phyloP scores from a whole-genome alignment of 1,139 yeast species.

The Taphrina pruni region DNA sequence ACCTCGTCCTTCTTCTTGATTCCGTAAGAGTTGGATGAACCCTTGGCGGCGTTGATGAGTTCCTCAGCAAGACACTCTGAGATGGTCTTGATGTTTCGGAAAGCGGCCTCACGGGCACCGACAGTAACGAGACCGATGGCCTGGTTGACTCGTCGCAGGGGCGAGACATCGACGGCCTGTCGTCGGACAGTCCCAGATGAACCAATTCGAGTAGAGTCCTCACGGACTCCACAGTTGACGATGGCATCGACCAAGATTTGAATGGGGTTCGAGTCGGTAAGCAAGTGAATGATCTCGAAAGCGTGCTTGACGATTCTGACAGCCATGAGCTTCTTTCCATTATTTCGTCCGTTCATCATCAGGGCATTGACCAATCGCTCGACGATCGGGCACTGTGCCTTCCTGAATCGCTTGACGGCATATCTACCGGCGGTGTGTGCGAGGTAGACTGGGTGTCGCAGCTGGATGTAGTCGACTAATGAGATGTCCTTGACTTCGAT shows the following conservation, averaged over 20 bases:
- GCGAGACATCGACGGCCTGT: conserved; percentile 99
- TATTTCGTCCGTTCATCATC: conserved; percentile 99
- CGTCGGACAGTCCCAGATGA: conserved; percentile 99
- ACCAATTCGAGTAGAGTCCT: conserved; percentile 99
- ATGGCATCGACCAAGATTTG: conserved; percentile 99
- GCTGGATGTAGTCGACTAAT: conserved; percentile 92
- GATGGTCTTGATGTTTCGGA: conserved; percentile 99
- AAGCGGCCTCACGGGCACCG: conserved; percentile 99
- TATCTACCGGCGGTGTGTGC: conserved; percentile 99
- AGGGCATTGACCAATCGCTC: conserved; percentile 99
- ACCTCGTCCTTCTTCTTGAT: conserved; percentile 99
- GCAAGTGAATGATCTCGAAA: conserved; percentile 77
- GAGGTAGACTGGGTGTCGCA: conserved; percentile 96
- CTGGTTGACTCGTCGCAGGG: conserved; percentile 99
- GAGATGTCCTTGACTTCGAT: conserved; percentile 96
- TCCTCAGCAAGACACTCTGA: conserved; percentile 99
- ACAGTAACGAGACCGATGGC: conserved; percentile 96
- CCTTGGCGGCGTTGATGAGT: conserved; percentile 99
- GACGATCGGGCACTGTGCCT: conserved; percentile 99
- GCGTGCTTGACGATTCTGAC: conserved; percentile 99
- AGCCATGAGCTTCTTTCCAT: conserved; percentile 99
- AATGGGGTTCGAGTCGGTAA: conserved; percentile 99
- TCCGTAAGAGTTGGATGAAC: conserved; percentile 99
- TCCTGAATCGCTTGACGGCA: conserved; percentile 99
- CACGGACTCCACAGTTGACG: conserved; percentile 99